Base-by-base conservation (phyloP, 2,329 filamentous ascomycete genomes). In the Phialophora expanda region DNA sequence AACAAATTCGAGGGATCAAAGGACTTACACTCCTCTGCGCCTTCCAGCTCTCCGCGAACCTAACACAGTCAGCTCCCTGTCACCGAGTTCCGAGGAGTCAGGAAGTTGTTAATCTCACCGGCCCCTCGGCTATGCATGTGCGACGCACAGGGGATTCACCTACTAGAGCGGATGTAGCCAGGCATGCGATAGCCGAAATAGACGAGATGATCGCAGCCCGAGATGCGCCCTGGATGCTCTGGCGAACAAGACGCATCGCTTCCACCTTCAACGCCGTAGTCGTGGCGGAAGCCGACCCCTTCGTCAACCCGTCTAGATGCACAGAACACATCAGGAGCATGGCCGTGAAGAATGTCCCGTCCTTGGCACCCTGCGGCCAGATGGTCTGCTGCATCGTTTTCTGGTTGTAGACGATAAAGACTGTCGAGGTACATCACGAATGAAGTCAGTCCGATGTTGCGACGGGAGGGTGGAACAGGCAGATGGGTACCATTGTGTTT, bases 281-380 rank as follows among this genome's bases (percentile, higher is more conserved):
- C 11, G 56, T 56, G 6, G 62, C 17, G 5, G 62, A 62, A 17
- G 12, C 17, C 12, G 46, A n/a, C 26, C 24, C 58, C 5, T 58
- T 46, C 11, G 22, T 59, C 34, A 65, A 56, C 8, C 62, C 57
- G n/a, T 67, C 66, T 17, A 67, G 58, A 46, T 67, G 62, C 8
- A 65, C 62, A 26, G 66, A 67, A 41, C 62, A 34, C 66, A 67
- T 58, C 4, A 67, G 62, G 1, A 67, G 53, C 66, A 67, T 67
- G 1, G 61, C 62, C 2, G 66, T 56, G 34, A 67, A 65, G 58
- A 66, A 66, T 2, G 64, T 62, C 30, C 56, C 26, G 46, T 66
- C 46, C 41, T 62, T 62, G 48, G 59, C 38, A 4, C 44, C 60
- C 20, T 44, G 44, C 17, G 64, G 64, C 64, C 64, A 66, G 22